Evolutionary conservation across 129 eudicot genomes (phyloP), one percentile per base, ranked within the genome.

Genomic region (Pseudognaphalium luteoalbum): DNA sequence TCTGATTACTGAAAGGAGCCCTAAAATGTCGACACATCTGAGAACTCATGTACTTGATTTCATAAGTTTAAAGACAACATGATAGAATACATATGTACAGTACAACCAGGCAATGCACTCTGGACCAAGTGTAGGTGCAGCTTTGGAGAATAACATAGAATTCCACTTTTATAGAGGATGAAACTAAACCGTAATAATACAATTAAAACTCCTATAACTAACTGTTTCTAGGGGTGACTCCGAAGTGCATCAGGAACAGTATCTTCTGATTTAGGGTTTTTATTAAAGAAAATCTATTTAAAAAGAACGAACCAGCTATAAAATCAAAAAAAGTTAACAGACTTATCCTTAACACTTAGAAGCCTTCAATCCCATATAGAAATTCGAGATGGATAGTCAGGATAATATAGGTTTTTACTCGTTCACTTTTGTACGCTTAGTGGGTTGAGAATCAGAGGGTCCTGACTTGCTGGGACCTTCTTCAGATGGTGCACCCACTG

Each of bases 351-450:
- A 70, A 71, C 3, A 50, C 56, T 79, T 42, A 61, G 28, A 50
- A 73, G 37, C 78, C 63, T 62, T 19, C 33, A 32, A 10, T 21
- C 51, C 79, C 39, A 32, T 57, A 57, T 20, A 19, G 12, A 73
- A 25, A 47, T 61, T 61, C 7, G 19, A 61, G 67, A 22, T 61
- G 5, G n/a, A 30, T 17, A 9, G 34, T 7, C 50, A 21, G 57
- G 54, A 72, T 30, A 11, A 17, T 47, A 29, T 64, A 74, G 47
- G 35, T 51, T 67, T 59, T 75, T 32, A 86, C 59, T 85, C 85
- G 20, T 85, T 78, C 51, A 80, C 76, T 85, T 82, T 92, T 70
- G 79, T 78, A 17, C 94, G 94, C 83, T 92, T 90, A 17, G 89
- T 60, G n/a, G 95, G 88, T 78, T 81, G 90, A 7, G 85, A 76